Evolutionary conservation across 768 basidiomycete genomes (phyloP), one percentile per base, ranked within the genome.

Genomic region (Trametopsis cervina): DNA sequence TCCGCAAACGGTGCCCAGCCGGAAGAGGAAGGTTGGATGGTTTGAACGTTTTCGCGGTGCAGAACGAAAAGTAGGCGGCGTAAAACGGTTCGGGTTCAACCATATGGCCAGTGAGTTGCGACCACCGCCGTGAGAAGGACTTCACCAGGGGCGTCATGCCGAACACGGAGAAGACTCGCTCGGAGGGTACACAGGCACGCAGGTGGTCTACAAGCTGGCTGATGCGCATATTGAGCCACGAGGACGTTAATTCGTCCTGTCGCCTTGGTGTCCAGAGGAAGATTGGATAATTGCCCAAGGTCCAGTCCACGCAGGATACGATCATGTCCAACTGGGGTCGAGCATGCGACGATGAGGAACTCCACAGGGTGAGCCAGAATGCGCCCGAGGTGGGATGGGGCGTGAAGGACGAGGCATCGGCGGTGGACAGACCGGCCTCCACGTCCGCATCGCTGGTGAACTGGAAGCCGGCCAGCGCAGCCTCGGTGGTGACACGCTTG

Each of bases 301-400:
- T 66, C 49, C 66, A 71, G 40, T 61, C 61, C 42, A 72, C 68
- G 54, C 77, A 80, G 11, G 77, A 66, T 38, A 81, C 45, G 33
- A 74, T 66, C 36, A 77, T 51, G 21, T 75, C 70, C 40, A 77
- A 66, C 1, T 60, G 60, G 20, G 55, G 60, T 11, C 52, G 51
- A 1, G 44, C 23, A 27, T 61, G 60, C 12, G 62, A 56, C n/a
- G 64, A 42, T 15, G 64, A 59, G 3, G 56, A 55, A 22, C 71
- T 69, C 72, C 73, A 77, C 22, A 74, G 53, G 4, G 76, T 76
- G 45, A 79, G 58, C 78, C 77, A 79, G 55, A 77, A 64, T 22
- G 67, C 64, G 24, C 58, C 62, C 13, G 54, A 18, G 29, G 47
- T 41, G 21, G 41, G 47, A 29, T 45, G 53, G 20, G 64, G 55